Conservation (phyloP, 2,329 filamentous ascomycete genomes). For the Calonectria crousiana region DNA sequence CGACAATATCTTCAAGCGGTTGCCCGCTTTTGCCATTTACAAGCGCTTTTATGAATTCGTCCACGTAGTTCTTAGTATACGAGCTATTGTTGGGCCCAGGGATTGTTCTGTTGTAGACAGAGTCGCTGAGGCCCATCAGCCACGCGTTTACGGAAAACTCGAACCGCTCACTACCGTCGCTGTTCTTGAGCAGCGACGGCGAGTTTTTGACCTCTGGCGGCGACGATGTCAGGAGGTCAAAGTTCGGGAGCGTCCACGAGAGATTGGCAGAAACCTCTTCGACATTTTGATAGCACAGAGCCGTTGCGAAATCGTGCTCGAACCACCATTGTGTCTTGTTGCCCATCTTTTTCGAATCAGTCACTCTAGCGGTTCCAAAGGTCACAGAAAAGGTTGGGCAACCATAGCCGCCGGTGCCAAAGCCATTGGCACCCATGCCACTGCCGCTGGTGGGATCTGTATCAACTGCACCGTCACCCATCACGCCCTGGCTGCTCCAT, state of each 20-base stretch:
- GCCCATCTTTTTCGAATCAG: conserved; percentile 1
- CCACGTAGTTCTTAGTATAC: conserved; percentile 30
- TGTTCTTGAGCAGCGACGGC: conserved; percentile 14
- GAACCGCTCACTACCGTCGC: conserved; percentile 26
- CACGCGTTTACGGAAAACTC: conserved; percentile 38
- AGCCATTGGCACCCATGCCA: conserved; percentile 21
- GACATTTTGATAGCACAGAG: conserved; percentile 41
- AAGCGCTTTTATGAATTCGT: conserved; percentile 36
- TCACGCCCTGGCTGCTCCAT: conserved; percentile 28
- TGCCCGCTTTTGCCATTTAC: conserved; percentile 27
- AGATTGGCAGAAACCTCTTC: conserved; percentile 38
- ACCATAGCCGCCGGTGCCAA: conserved; percentile 23
- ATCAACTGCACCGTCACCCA: conserved; percentile 36
- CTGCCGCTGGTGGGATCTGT: conserved; percentile 31
- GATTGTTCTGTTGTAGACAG: conserved; percentile 33
- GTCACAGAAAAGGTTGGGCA: conserved; percentile 35
- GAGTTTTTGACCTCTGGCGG: conserved; percentile 30
- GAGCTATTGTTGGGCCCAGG: conserved; percentile 25
- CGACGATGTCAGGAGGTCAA: conserved; percentile 26
- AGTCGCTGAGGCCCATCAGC: conserved; percentile 31
- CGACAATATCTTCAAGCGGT: conserved; percentile 28
- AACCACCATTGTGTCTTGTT: conserved; percentile 29
- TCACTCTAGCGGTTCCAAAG: conserved; percentile 25
- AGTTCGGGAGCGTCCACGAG: conserved; percentile 35
- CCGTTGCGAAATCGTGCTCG: conserved; percentile 36